phyloP scores from a whole-genome alignment of 164 flowering plant species.

The Magnolia officinalis region DNA sequence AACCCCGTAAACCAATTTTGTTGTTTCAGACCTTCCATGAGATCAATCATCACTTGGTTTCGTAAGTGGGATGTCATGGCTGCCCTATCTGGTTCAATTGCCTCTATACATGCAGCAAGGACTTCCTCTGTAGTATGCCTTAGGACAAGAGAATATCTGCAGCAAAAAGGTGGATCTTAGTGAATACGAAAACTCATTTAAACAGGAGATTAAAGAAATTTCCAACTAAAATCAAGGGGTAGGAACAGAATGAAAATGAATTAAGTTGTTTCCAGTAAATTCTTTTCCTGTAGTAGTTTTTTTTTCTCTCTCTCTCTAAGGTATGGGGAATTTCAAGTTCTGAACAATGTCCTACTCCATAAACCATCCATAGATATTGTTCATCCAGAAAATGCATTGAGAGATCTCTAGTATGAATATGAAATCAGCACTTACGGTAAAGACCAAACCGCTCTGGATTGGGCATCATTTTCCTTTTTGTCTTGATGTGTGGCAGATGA shows the following conservation, averaged over 20 bases:
- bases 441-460: constrained; percentile 62
- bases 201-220: neutral
- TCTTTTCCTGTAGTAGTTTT: neutral
- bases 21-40: constrained; percentile 53
- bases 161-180: constrained; percentile 6
- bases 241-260: neutral
- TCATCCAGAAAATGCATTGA: neutral
- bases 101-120: constrained; percentile 73
- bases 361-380: neutral
- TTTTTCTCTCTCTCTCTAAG: too few species aligned
- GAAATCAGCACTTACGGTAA: constrained; percentile 66
- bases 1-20: constrained; percentile 73
- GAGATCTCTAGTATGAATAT: neutral
- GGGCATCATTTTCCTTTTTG: constrained; percentile 25
- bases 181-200: neutral
- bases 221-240: neutral
- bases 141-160: constrained; percentile 78
- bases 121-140: constrained; percentile 94
- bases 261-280: neutral
- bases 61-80: constrained; percentile 61
- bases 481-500: constrained; percentile 17
- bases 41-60: constrained; percentile 60
- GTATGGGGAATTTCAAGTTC: neutral
- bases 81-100: constrained; percentile 66
- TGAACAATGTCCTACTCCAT: neutral